A percentile compares a stretch with the other conserved stretches of the same genome.
Evolutionary conservation across 345 rosid species (phyloP).

Genomic region (Citrus medica): DNA sequence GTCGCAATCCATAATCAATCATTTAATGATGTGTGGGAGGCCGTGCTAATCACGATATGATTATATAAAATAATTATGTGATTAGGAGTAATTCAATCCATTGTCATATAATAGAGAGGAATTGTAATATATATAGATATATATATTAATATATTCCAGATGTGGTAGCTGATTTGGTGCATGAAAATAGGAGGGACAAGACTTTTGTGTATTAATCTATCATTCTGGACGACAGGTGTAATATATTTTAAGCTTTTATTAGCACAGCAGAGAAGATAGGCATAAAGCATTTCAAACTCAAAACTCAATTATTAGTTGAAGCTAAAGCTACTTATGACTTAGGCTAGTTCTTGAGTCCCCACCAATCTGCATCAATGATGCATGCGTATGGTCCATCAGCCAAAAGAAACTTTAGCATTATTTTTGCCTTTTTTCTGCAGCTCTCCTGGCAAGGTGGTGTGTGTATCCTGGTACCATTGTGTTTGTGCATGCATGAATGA

Average conservation of each 20-base stretch:
- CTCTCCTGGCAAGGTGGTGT: background rate
- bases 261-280: constrained; percentile 2
- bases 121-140: background rate
- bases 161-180: background rate
- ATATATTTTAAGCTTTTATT: background rate
- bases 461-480: background rate
- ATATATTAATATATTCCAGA: constrained; percentile 1
- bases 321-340: background rate
- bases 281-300: background rate
- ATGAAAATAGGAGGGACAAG: background rate
- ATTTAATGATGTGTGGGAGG: background rate
- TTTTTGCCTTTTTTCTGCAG: background rate
- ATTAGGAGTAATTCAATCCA: background rate
- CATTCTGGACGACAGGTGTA: background rate
- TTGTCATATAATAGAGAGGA: constrained; percentile 1
- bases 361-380: background rate
- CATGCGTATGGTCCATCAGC: background rate
- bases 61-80: background rate
- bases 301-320: background rate
- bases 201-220: background rate
- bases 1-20: constrained; percentile 22
- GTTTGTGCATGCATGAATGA: background rate
- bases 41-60: constrained; percentile 3
- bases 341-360: background rate
- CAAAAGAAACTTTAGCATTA: background rate